Base-by-base conservation (phyloP, 352 stramenopile genomes). In the Phytophthora litchii region DNA sequence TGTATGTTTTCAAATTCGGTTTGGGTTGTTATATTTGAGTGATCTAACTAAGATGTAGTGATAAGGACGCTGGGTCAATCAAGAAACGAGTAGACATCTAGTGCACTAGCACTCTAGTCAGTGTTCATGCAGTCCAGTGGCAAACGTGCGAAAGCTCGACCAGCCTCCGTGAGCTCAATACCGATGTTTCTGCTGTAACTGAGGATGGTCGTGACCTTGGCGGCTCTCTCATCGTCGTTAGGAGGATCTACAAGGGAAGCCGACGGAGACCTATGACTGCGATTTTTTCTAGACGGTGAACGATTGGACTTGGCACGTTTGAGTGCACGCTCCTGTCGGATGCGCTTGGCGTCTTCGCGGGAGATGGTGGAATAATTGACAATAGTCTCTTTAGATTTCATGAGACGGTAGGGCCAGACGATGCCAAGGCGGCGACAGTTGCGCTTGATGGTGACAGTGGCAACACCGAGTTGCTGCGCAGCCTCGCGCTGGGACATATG, bases 401-500 rank as follows among this genome's bases (percentile, higher is more conserved):
- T 70, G 40, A 79, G 64, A 16, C 76, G 76, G 43, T 83, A 86
- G 19, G 76, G 74, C 76, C 76, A 86, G n/a, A 80, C 72, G 43
- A 86, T 86, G 37, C 76, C 76, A 9, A 77, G 71, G 34, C 76
- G 76, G 23, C 78, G 78, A 44, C 76, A 86, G 56, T 82, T 86
- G 54, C 76, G 64, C 56, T 86, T 86, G 52, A 86, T 72, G 31
- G 76, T 86, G 41, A 86, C 78, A 12, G 76, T 80, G 17, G 76
- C 72, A 12, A 83, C 74, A 14, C 76, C 76, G 47, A 86, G 67
- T 35, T 76, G 61, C 44, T 81, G 73, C 2, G 76, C 76, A 8
- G 76, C 76, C 40, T 83, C 65, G 25, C 76, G 72, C 45, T 86
- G 76, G 16, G 74, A 78, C 58, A 86, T 73, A 71, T 80, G 72